Percentiles rank a stretch among this genome's conserved stretches.
These are phyloP conservation scores for Phytophthora agathidicida DNA, from an alignment of 352 stramenopile genomes.

Conservation along the genomic window DNA sequence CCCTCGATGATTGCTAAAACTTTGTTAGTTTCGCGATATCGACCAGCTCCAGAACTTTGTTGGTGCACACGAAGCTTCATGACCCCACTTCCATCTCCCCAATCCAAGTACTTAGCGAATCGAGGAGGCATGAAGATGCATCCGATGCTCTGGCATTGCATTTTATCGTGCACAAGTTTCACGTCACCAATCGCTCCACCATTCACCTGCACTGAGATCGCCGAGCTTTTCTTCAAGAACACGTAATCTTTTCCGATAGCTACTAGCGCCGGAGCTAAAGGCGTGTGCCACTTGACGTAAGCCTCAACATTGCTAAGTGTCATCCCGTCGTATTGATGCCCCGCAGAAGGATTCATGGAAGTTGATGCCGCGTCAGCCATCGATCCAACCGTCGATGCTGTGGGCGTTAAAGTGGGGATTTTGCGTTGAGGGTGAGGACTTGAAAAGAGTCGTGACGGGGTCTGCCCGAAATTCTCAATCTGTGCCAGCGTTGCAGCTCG, in stretches of 20 bases:
- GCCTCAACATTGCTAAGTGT: conserved; percentile 67
- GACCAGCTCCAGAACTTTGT: conserved; percentile 27
- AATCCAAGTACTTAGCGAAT: conserved; percentile 83
- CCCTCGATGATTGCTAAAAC: conserved; percentile 71
- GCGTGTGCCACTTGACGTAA: conserved; percentile 81
- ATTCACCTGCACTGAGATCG: conserved; percentile 32
- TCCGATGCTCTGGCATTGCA: conserved; percentile 50
- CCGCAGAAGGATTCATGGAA: conserved; percentile 20
- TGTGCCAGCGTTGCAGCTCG: conserved; percentile 91
- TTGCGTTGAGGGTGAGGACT: conserved; percentile 69
- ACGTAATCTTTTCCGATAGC: conserved; percentile 84
- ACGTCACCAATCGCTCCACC: conserved; percentile 63
- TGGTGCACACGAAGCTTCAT: conserved; percentile 74
- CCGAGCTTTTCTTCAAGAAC: conserved; percentile 62
- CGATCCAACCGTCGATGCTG: not conserved
- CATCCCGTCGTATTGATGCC: conserved; percentile 61
- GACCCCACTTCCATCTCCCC: conserved; percentile 47
- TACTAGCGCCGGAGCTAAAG: conserved; percentile 67
- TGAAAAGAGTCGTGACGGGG: conserved; percentile 77
- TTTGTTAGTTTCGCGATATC: conserved; percentile 70
- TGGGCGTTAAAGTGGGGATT: conserved; percentile 41
- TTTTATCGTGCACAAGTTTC: conserved; percentile 62
- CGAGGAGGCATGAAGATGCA: conserved; percentile 71
- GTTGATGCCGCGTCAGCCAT: not conserved
- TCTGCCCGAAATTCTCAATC: conserved; percentile 93